Evolutionary conservation across 768 basidiomycete genomes (phyloP).

Genomic region (Leccinellum rugosiceps): DNA sequence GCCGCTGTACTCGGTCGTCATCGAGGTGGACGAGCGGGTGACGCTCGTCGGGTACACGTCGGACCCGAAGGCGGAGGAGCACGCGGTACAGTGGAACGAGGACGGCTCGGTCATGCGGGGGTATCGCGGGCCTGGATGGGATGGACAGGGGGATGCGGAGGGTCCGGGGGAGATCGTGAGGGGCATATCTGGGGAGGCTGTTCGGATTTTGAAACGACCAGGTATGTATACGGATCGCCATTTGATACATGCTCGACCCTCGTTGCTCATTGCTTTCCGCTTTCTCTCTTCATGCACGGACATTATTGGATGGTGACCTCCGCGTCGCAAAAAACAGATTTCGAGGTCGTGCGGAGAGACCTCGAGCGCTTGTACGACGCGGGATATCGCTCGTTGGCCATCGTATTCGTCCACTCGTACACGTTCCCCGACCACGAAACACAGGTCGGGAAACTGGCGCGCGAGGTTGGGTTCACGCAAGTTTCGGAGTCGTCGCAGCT

Average conservation of each 20-base stretch:
- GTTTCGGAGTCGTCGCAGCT: conserved; percentile 85
- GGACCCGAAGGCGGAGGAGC: conserved; percentile 75
- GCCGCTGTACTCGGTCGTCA: conserved; percentile 68
- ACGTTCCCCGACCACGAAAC: conserved; percentile 87
- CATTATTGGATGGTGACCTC: background rate
- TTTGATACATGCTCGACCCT: background rate
- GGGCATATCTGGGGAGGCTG: conserved; percentile 88
- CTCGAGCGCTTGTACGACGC: conserved; percentile 68
- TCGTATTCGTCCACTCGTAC: conserved; percentile 90
- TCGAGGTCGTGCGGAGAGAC: conserved; percentile 50
- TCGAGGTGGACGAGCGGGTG: conserved; percentile 84
- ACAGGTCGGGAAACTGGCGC: conserved; percentile 67
- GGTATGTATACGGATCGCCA: conserved; percentile 31
- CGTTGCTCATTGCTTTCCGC: background rate
- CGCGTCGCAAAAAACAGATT: conserved; percentile 40
- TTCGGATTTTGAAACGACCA: conserved; percentile 74
- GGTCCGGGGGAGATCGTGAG: conserved; percentile 76
- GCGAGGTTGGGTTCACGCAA: conserved; percentile 81
- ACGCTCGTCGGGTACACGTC: conserved; percentile 92
- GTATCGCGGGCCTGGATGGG: conserved; percentile 78
- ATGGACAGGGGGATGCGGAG: conserved; percentile 64
- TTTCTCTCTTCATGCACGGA: background rate
- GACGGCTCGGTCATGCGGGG: conserved; percentile 62
- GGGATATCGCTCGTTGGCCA: conserved; percentile 88
- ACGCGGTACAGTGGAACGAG: conserved; percentile 75